A percentile compares a stretch with the other conserved stretches of the same genome.
phyloP scores from a whole-genome alignment of 805 yeast species.

The Clavispora carvajalis region DNA sequence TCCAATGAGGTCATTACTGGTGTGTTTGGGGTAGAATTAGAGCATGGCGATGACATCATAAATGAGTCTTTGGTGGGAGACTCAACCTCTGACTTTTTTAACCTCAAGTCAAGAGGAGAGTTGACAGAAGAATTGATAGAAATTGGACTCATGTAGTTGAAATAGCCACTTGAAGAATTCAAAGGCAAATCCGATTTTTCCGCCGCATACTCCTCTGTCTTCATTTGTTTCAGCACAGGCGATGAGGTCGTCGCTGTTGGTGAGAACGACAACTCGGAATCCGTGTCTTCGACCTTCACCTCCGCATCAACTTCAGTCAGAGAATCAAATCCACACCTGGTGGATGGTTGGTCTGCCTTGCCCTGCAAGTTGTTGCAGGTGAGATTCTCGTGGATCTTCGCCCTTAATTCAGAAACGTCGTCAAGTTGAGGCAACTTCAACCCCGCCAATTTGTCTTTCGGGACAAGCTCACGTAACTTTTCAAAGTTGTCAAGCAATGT shows the following conservation, averaged over 20 bases:
- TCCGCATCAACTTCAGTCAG: constrained; percentile 1
- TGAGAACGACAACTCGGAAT: not conserved
- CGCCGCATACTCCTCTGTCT: not conserved
- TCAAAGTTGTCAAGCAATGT: constrained; percentile 22
- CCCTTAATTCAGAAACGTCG: constrained; percentile 12
- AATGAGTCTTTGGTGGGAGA: not conserved
- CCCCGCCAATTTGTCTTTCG: constrained; percentile 6
- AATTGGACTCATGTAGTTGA: constrained; percentile 39
- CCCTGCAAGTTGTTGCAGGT: not conserved
- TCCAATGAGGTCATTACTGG: constrained; percentile 1
- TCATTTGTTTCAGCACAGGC: not conserved
- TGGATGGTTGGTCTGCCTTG: not conserved
- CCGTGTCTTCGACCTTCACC: constrained; percentile 9
- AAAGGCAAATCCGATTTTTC: not conserved
- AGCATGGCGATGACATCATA: not conserved
- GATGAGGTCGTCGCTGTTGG: not conserved
- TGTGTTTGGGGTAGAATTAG: constrained; percentile 1
- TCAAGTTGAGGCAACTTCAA: constrained; percentile 8
- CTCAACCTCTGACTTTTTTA: constrained; percentile 11
- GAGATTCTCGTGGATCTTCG: constrained; percentile 9
- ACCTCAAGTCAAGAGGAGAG: constrained; percentile 37
- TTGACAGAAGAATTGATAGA: constrained; percentile 36
- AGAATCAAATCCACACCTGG: not conserved
- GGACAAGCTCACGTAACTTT: constrained; percentile 9
- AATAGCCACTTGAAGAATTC: constrained; percentile 14